These are phyloP conservation scores for Osmozyma mogii DNA, from an alignment of 805 yeast species.

Conservation along the genomic window DNA sequence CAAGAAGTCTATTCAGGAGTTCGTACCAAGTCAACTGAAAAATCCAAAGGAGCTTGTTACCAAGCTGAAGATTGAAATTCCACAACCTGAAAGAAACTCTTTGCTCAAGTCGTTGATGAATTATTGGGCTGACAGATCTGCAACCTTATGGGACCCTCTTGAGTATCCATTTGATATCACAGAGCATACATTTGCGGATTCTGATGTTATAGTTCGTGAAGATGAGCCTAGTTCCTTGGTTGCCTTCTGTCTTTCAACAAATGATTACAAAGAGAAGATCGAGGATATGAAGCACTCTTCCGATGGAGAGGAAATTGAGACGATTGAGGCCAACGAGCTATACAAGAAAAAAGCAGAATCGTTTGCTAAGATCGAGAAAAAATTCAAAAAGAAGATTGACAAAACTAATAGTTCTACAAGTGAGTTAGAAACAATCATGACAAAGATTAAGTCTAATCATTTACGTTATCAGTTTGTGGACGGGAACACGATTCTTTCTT, in stretches of 20 bases:
- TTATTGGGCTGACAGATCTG: constrained; percentile 97
- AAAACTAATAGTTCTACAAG: constrained; percentile 16
- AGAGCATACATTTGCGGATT: constrained; percentile 90
- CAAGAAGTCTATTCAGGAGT: too few relatives aligned
- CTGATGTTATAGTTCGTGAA: constrained; percentile 88
- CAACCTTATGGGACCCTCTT: constrained; percentile 89
- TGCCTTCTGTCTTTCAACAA: constrained; percentile 83
- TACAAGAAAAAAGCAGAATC: constrained; percentile 27
- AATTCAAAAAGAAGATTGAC: constrained; percentile 25
- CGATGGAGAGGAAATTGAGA: constrained; percentile 11
- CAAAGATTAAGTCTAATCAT: constrained; percentile 81
- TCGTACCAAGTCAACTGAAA: too few relatives aligned
- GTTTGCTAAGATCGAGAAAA: constrained; percentile 34
- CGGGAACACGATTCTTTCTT: constrained; percentile 72
- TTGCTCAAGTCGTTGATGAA: constrained; percentile 75
- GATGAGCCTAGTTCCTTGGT: constrained; percentile 94
- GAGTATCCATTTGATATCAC: constrained; percentile 71
- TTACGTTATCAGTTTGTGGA: constrained; percentile 88
- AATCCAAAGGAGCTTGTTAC: too few relatives aligned
- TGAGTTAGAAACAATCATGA: constrained; percentile 59
- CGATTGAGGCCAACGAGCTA: constrained; percentile 19
- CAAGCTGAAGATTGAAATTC: constrained; percentile 18
- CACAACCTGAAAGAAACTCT: constrained; percentile 60
- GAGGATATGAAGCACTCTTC: constrained; percentile 20
- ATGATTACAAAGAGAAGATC: constrained; percentile 70